phyloP scores from a whole-genome alignment of 164 flowering plant species.

The Tinospora cordifolia region DNA sequence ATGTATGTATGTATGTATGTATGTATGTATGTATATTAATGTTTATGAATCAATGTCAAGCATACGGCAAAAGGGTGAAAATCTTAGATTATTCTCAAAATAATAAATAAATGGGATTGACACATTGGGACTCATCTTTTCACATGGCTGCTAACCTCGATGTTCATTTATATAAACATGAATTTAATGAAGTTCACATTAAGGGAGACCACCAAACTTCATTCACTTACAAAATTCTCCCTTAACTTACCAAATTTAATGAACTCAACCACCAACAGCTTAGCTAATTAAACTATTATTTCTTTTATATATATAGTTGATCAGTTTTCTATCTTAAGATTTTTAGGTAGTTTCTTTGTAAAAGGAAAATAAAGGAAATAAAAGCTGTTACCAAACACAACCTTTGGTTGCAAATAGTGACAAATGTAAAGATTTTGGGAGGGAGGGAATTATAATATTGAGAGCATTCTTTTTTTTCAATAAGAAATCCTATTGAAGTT shows the following conservation, averaged over 20 bases:
- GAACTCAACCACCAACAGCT: not conserved
- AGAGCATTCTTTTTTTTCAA: not conserved
- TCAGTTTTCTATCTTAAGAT: not conserved
- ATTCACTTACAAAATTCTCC: not conserved
- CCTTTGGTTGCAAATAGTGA: not conserved
- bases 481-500: constrained; percentile 9
- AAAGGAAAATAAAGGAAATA: no score
- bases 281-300: not conserved
- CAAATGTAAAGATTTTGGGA: not conserved
- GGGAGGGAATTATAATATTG: constrained; percentile 6
- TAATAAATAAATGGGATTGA: not conserved
- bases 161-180: not conserved
- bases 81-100: not conserved
- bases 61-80: not conserved
- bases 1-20: no score
- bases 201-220: constrained; percentile 2
- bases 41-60: no score
- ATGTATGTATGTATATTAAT: no score
- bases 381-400: not conserved
- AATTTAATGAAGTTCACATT: constrained; percentile 12
- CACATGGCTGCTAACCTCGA: constrained; percentile 18
- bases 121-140: constrained; percentile 12
- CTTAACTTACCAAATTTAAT: constrained; percentile 3
- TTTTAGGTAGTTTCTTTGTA: not conserved
- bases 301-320: not conserved